phyloP scores from a whole-genome alignment of 2,329 filamentous ascomycete genomes.

The Monosporascus sp. region DNA sequence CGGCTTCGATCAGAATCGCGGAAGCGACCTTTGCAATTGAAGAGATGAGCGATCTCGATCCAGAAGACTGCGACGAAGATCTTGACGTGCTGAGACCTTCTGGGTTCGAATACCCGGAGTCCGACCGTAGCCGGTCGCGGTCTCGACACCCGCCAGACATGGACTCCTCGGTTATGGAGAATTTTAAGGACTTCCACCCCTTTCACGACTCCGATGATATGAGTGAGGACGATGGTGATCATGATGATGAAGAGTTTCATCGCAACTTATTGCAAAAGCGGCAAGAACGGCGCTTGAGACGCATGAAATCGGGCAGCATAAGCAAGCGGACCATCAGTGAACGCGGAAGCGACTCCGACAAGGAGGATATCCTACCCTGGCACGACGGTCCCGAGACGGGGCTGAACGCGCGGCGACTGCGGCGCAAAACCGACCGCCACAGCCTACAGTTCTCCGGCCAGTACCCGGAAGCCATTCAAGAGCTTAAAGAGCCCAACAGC shows the following conservation, averaged over 20 bases:
- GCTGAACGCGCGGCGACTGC: constrained; percentile 19
- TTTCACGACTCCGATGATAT: constrained; percentile 21
- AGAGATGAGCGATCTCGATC: constrained; percentile 23
- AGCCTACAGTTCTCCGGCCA: constrained; percentile 24
- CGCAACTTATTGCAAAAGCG: constrained; percentile 13
- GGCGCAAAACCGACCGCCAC: constrained; percentile 25
- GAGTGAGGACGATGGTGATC: constrained; percentile 17
- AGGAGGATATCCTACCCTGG: constrained; percentile 25
- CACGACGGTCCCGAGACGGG: constrained; percentile 18
- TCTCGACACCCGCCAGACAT: constrained; percentile 21
- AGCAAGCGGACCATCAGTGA: constrained; percentile 31
- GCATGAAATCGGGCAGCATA: constrained; percentile 28
- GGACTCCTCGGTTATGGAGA: constrained; percentile 20
- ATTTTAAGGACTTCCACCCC: constrained; percentile 21
- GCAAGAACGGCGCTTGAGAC: constrained; percentile 18
- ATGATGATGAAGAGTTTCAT: constrained; percentile 21
- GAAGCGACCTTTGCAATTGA: constrained; percentile 24
- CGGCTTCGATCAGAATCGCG: constrained; percentile 11
- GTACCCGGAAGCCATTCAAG: constrained; percentile 25
- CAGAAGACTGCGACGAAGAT: constrained; percentile 19
- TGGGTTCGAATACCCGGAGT: constrained; percentile 23
- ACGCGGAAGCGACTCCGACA: constrained; percentile 27
- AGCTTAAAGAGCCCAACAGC: constrained; percentile 27
- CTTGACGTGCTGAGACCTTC: constrained; percentile 21
- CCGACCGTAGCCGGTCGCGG: constrained; percentile 21